Evolutionary conservation across 1,284 basidiomycete genomes (phyloP).

Genomic region (Ceratobasidium sp.): DNA sequence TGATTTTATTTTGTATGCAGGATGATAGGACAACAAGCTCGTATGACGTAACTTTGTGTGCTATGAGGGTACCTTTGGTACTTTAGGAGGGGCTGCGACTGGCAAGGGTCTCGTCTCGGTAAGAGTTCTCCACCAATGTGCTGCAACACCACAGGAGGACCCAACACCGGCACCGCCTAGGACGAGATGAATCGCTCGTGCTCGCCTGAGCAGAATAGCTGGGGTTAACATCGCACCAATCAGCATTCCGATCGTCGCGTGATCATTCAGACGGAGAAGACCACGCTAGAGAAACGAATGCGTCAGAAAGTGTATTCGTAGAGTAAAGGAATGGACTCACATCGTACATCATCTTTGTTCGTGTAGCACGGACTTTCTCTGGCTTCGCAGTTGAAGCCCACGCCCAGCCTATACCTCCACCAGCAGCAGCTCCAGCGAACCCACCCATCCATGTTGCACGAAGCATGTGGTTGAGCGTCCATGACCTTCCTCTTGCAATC

Average conservation of each 20-base stretch:
- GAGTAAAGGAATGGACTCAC: constrained; percentile 57
- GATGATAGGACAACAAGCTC: not conserved
- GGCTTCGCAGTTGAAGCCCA: constrained; percentile 48
- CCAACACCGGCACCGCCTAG: constrained; percentile 50
- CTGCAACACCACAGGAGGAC: constrained; percentile 39
- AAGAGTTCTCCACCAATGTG: constrained; percentile 27
- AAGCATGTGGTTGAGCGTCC: constrained; percentile 71
- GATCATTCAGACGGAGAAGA: constrained; percentile 72
- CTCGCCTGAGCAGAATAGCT: constrained; percentile 76
- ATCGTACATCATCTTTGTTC: constrained; percentile 67
- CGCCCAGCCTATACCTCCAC: constrained; percentile 52
- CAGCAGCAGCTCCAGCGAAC: constrained; percentile 62
- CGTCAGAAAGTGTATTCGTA: not conserved
- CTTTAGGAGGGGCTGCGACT: constrained; percentile 2
- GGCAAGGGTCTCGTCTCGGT: constrained; percentile 21
- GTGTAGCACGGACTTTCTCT: constrained; percentile 59
- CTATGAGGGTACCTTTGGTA: not conserved
- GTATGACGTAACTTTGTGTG: not conserved
- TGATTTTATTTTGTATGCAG: not conserved
- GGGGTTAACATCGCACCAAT: constrained; percentile 73
- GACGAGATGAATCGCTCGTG: constrained; percentile 62
- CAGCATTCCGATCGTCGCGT: constrained; percentile 76
- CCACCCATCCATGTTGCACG: constrained; percentile 79
- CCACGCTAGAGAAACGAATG: constrained; percentile 60
- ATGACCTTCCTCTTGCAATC: constrained; percentile 67